Evolutionary conservation across 1,284 basidiomycete genomes (phyloP).

Genomic region (Vanrija pseudolonga): DNA sequence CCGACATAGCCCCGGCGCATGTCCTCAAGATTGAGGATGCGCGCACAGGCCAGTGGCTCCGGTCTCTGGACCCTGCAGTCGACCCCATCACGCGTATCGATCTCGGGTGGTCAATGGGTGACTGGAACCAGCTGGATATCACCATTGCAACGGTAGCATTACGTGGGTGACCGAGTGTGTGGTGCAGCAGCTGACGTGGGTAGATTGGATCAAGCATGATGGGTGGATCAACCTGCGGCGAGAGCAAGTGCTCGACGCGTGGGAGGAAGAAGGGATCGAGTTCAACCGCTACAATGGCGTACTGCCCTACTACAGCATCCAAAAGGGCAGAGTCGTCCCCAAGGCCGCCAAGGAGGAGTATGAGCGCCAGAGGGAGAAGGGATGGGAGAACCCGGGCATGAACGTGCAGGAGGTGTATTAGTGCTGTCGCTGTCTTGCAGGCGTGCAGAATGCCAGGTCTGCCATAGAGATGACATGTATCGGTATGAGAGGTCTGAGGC

Average conservation of each 20-base stretch:
- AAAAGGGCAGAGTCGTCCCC: too few relatives aligned
- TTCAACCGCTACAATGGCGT: constrained; percentile 41
- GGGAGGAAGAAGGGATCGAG: constrained; percentile 33
- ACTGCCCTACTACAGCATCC: constrained; percentile 18
- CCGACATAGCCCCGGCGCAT: constrained; percentile 46
- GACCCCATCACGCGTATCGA: constrained; percentile 47
- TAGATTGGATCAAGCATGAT: constrained; percentile 46
- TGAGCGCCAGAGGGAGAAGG: constrained; percentile 43
- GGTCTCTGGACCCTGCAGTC: constrained; percentile 41
- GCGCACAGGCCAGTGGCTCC: constrained; percentile 48
- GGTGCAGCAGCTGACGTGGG: background rate
- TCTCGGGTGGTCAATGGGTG: constrained; percentile 51
- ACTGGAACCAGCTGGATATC: constrained; percentile 50
- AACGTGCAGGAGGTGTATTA: too few relatives aligned
- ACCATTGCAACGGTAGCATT: constrained; percentile 43
- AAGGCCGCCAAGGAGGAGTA: constrained; percentile 39
- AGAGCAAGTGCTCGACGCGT: constrained; percentile 30
- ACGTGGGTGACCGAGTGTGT: constrained; percentile 34
- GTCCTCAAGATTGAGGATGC: constrained; percentile 49
- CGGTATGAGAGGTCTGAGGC: too few relatives aligned
- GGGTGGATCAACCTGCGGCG: constrained; percentile 43
- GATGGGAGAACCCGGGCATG: constrained; percentile 33
- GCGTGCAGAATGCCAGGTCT: background rate
- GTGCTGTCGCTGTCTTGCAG: background rate
- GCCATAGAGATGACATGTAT: too few relatives aligned